A percentile compares a stretch with the other conserved stretches of the same genome.
phyloP scores from a whole-genome alignment of 2,329 filamentous ascomycete genomes.

The Talaromyces sp. region DNA sequence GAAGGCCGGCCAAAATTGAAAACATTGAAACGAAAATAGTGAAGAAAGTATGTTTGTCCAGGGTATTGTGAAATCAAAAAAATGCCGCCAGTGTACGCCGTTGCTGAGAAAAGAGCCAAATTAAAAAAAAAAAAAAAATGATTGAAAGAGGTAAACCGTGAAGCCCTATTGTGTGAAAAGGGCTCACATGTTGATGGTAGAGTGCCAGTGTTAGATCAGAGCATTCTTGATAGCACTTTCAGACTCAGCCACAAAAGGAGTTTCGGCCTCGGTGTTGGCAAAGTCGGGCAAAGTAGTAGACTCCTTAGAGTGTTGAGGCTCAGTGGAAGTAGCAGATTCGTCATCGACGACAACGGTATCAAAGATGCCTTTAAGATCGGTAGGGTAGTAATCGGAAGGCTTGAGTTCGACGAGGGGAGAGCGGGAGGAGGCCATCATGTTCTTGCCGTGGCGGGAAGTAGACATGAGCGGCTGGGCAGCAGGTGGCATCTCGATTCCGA shows the following conservation, averaged over 20 bases:
- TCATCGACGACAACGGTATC: conserved; percentile 60
- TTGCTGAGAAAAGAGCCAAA: conserved; percentile 3
- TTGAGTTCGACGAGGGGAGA: conserved; percentile 63
- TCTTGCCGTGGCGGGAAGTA: conserved; percentile 30
- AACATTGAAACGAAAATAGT: neutral
- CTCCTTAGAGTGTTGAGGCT: neutral
- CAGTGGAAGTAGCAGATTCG: conserved; percentile 26
- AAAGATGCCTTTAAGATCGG: conserved; percentile 59
- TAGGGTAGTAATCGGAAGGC: conserved; percentile 61
- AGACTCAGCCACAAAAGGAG: neutral
- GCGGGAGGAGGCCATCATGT: conserved; percentile 59
- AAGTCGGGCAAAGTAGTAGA: neutral
- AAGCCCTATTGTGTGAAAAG: neutral
- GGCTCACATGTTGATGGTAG: neutral
- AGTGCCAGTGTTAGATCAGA: neutral
- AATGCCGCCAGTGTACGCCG: conserved; percentile 7
- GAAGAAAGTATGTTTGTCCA: conserved; percentile 8
- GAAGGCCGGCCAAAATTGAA: neutral
- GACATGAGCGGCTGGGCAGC: conserved; percentile 19
- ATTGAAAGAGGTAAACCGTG: neutral
- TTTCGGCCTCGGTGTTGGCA: neutral
- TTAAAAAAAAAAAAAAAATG: conserved; percentile 1
- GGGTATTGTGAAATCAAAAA: conserved; percentile 10
- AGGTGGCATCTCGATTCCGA: conserved; percentile 57
- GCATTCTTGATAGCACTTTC: neutral